Conservation (phyloP, 768 basidiomycete species). For the Suillus weaverae region DNA sequence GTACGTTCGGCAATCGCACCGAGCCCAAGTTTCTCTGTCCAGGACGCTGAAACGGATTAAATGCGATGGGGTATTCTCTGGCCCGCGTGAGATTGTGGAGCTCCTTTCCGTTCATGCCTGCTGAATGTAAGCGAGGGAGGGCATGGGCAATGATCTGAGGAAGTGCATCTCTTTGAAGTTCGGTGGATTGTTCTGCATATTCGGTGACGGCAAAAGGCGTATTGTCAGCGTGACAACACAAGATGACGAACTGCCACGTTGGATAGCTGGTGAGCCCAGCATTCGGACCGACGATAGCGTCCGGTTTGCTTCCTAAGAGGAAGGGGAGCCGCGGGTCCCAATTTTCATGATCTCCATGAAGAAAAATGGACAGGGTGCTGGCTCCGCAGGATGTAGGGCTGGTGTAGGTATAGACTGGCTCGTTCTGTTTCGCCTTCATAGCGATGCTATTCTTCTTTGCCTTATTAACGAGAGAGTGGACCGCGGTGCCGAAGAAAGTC, state of each 20-base stretch:
- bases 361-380: conserved; percentile 39
- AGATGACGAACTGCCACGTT: conserved; percentile 38
- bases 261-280: conserved; percentile 39
- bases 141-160: conserved; percentile 29
- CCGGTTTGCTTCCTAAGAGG: conserved; percentile 27
- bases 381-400: conserved; percentile 38
- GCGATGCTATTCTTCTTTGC: conserved; percentile 33
- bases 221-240: conserved; percentile 29
- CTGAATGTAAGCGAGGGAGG: conserved; percentile 19
- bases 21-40: conserved; percentile 30
- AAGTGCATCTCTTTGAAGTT: conserved; percentile 30
- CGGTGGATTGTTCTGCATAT: conserved; percentile 38
- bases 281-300: conserved; percentile 44
- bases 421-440: conserved; percentile 27
- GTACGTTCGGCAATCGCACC: conserved; percentile 29
- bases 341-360: conserved; percentile 29
- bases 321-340: conserved; percentile 27
- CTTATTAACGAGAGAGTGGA: conserved; percentile 31
- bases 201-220: conserved; percentile 37
- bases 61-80: conserved; percentile 30
- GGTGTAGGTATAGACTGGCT: conserved; percentile 36
- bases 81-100: conserved; percentile 24
- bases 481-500: conserved; percentile 39
- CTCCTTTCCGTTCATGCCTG: conserved; percentile 18
- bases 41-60: conserved; percentile 35